Evolutionary conservation across 176 grass and related monocot genomes (phyloP), one percentile per base, ranked within the genome.

Genomic region (Hordeum marinum): DNA sequence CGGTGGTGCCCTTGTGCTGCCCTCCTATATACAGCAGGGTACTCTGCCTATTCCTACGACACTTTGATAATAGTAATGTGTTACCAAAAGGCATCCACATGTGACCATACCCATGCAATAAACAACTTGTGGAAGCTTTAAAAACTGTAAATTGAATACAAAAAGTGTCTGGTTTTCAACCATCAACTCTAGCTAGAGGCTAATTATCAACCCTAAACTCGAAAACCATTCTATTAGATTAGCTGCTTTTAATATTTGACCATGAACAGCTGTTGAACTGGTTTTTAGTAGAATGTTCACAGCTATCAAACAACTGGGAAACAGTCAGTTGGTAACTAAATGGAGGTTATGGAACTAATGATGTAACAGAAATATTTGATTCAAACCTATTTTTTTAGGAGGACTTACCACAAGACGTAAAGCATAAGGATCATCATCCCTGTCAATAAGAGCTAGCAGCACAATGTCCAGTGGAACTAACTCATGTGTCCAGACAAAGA

Each of bases 401-500:
- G 81, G 68, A n/a, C 79, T 77, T 95, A 95, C 96, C 90, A 98
- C 93, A 81, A 98, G 87, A 41, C 90, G 91, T 67, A 98, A 87
- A 69, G 96, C 93, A 91, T 92, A 92, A 70, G 84, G 90, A 90
- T 98, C 96, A 40, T 98, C 96, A 86, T 98, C 96, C 76, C 96
- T 89, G 76, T 98, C 96, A 88, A 94, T 98, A 72, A 98, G 93
- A 84, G 96, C 91, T 83, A 98, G 84, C 46, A 98, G 84, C 76
- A 98, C 82, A 89, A 98, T 98, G 65, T 98, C 96, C 77, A 98
- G 70, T 11, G 93, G 93, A 92, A 98, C 90, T 81, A 98, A 85
- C 84, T 98, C 96, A 66, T 95, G 91, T 73, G 87, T 92, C 93
- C 93, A 96, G 87, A 98, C 92, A 81, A 98, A 98, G 86, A 96